Evolutionary conservation across 768 basidiomycete species (phyloP).

Genomic region (Heimioporus sp.): DNA sequence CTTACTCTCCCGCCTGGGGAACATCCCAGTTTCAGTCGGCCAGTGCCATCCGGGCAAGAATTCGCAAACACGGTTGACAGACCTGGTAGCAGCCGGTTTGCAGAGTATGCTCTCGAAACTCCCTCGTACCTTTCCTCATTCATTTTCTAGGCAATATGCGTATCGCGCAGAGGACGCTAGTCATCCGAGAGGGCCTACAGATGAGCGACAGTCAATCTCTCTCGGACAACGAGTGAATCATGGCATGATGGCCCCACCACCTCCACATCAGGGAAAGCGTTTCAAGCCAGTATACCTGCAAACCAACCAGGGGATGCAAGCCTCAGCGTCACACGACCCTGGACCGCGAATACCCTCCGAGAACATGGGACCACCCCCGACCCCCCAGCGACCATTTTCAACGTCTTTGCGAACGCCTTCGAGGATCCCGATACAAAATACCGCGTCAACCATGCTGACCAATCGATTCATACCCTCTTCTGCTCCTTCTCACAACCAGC

Average conservation of each 20-base stretch:
- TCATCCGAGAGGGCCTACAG: constrained; percentile 40
- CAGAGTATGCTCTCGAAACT: constrained; percentile 38
- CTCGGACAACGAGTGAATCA: constrained; percentile 37
- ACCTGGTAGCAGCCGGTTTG: constrained; percentile 51
- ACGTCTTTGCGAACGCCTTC: constrained; percentile 25
- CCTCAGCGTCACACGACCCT: constrained; percentile 6
- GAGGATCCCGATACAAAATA: constrained; percentile 17
- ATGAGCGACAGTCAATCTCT: constrained; percentile 41
- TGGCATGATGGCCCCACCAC: constrained; percentile 31
- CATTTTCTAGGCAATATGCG: constrained; percentile 61
- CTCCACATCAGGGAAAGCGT: constrained; percentile 21
- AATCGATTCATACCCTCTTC: constrained; percentile 31
- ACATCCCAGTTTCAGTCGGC: constrained; percentile 35
- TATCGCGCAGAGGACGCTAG: constrained; percentile 51
- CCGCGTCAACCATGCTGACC: constrained; percentile 19
- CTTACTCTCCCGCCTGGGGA: constrained; percentile 67
- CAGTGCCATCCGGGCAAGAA: constrained; percentile 18
- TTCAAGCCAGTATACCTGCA: constrained; percentile 24
- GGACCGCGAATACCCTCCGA: constrained; percentile 20
- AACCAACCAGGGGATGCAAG: constrained; percentile 10
- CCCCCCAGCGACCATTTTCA: constrained; percentile 39
- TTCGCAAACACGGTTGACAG: constrained; percentile 27
- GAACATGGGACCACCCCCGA: constrained; percentile 53
- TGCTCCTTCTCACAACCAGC: constrained; percentile 20
- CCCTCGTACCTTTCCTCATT: constrained; percentile 9